Percentiles rank a stretch among this genome's conserved stretches.
Evolutionary conservation across 306 rosid species (phyloP).

Genomic region (Begonia peltatifolia): DNA sequence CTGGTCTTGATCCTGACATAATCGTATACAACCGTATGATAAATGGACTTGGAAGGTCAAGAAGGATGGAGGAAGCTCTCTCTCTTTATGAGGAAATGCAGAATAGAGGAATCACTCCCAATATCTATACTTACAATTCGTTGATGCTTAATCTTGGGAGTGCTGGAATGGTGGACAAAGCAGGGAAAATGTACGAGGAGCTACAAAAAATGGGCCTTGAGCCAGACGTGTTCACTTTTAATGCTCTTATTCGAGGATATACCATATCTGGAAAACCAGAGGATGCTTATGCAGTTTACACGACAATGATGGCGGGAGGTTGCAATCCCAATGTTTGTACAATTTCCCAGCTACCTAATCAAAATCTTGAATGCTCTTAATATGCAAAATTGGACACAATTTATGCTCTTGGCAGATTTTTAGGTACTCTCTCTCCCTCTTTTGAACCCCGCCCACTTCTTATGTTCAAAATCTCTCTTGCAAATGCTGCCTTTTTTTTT

Average conservation of each 20-base stretch:
- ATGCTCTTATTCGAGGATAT: constrained; percentile 86
- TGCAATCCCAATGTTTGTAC: constrained; percentile 67
- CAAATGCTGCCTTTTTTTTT: too few species aligned
- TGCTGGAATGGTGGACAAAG: constrained; percentile 72
- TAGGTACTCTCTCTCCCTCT: too few species aligned
- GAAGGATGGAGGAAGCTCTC: constrained; percentile 58
- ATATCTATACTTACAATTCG: constrained; percentile 75
- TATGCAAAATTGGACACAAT: not conserved
- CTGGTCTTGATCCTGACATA: constrained; percentile 67
- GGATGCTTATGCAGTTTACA: constrained; percentile 58
- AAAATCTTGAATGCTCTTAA: constrained; percentile 12
- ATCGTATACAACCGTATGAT: constrained; percentile 65
- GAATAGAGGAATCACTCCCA: constrained; percentile 50
- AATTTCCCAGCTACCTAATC: constrained; percentile 76
- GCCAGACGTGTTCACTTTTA: constrained; percentile 84
- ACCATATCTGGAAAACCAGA: constrained; percentile 54
- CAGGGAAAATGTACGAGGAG: constrained; percentile 61
- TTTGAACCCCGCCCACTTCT: too few species aligned
- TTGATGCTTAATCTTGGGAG: constrained; percentile 66
- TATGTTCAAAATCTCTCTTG: too few species aligned
- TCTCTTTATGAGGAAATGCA: constrained; percentile 64
- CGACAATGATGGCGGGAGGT: constrained; percentile 88
- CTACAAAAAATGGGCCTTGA: constrained; percentile 59
- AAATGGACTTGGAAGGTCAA: constrained; percentile 68
- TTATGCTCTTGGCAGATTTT: not conserved